Evolutionary conservation across 768 basidiomycete species (phyloP).

Genomic region (Lactarius sp.): DNA sequence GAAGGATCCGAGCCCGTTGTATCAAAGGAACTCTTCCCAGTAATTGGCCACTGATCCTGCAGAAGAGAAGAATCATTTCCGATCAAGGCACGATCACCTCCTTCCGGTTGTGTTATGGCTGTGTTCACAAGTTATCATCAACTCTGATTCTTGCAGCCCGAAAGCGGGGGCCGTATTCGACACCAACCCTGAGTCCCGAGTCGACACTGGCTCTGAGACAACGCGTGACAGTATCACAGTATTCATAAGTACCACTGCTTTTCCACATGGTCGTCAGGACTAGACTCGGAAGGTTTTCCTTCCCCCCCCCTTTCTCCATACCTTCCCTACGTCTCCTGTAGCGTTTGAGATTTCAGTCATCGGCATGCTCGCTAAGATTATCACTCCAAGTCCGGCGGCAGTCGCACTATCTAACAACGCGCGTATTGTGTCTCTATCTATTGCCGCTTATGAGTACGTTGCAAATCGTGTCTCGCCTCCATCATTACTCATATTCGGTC

Average conservation of each 20-base stretch:
- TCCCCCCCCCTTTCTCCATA: neutral
- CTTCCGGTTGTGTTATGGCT: neutral
- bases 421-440: conserved; percentile 12
- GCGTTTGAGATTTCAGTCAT: neutral
- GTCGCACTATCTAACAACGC: conserved; percentile 1
- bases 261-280: neutral
- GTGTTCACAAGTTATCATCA: neutral
- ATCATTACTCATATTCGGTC: neutral
- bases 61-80: neutral
- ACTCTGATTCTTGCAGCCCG: neutral
- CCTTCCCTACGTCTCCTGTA: neutral
- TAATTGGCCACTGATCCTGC: neutral
- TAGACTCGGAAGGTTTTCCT: neutral
- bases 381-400: neutral
- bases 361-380: neutral
- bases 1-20: neutral
- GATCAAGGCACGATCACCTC: neutral
- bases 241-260: neutral
- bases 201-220: neutral
- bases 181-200: neutral
- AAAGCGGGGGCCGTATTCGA: neutral
- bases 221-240: neutral
- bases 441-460: conserved; percentile 23
- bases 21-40: neutral
- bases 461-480: neutral